Percentiles rank a stretch among this genome's conserved stretches.
These are phyloP conservation scores for Apiospora malaysiana DNA, from an alignment of 2,329 filamentous ascomycete genomes.

Conservation along the genomic window DNA sequence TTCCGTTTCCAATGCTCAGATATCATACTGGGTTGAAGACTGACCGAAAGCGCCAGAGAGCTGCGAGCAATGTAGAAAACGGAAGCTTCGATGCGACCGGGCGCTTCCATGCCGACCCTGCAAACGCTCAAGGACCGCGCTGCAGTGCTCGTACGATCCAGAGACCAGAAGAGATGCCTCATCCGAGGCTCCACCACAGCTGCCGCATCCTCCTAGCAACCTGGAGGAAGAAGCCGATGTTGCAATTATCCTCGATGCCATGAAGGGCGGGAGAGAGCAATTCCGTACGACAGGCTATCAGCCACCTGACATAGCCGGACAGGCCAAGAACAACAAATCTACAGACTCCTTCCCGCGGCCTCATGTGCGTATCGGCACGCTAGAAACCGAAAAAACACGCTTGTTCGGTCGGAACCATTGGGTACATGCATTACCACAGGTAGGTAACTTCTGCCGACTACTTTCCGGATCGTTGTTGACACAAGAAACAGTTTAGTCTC, in stretches of 20 bases:
- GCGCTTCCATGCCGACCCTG: constrained; percentile 20
- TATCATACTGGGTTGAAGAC: not conserved
- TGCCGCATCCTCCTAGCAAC: not conserved
- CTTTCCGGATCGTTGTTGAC: not conserved
- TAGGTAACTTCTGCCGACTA: not conserved
- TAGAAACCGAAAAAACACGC: constrained; percentile 1
- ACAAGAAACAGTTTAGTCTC: not conserved
- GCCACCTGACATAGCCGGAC: not conserved
- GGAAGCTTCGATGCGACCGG: constrained; percentile 22
- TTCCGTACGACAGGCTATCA: not conserved
- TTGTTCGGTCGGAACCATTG: not conserved
- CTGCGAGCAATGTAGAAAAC: constrained; percentile 22
- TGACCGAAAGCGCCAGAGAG: not conserved
- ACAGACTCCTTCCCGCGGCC: not conserved
- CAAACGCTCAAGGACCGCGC: constrained; percentile 15
- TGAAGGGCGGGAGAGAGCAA: not conserved
- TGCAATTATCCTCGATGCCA: not conserved
- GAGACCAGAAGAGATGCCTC: not conserved
- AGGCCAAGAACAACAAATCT: not conserved
- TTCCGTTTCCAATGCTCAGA: not conserved
- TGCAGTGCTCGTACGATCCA: constrained; percentile 17
- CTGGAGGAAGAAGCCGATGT: not conserved
- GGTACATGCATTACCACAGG: not conserved
- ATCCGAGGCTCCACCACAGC: not conserved
- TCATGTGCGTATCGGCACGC: not conserved